Conservation (phyloP, 306 rosid species). For the Quercus alba region DNA sequence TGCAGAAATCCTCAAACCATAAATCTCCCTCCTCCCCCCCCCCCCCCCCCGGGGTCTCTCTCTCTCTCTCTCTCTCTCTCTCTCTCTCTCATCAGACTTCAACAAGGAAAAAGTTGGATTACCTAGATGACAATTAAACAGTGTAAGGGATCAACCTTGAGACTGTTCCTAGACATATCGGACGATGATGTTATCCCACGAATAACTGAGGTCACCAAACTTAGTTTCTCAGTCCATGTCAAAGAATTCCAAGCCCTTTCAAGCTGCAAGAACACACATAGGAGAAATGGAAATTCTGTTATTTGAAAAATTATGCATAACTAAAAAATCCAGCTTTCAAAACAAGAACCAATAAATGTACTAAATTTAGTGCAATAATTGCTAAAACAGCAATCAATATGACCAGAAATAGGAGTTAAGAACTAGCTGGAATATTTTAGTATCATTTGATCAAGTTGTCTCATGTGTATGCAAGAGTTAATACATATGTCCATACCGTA, state of each 20-base stretch:
- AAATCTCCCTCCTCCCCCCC: background rate
- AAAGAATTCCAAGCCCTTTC: slow-evolving; percentile 88
- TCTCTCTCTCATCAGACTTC: background rate
- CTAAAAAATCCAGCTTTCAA: slow-evolving; percentile 1
- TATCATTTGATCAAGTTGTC: background rate
- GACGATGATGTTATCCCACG: slow-evolving; percentile 70
- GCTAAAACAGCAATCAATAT: background rate
- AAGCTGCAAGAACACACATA: slow-evolving; percentile 51
- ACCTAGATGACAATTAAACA: slow-evolving; percentile 9
- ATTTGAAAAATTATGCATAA: background rate
- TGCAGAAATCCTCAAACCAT: background rate
- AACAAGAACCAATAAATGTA: background rate
- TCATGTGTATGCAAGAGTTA: slow-evolving; percentile 7
- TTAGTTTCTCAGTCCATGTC: slow-evolving; percentile 65
- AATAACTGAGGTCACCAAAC: slow-evolving; percentile 61
- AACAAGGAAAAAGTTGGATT: background rate
- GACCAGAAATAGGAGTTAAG: background rate
- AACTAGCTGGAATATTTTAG: background rate
- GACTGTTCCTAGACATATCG: slow-evolving; percentile 37
- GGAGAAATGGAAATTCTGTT: background rate
- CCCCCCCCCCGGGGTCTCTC: background rate
- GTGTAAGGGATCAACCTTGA: slow-evolving; percentile 52
- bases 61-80: background rate
- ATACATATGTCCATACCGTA: slow-evolving; percentile 57
- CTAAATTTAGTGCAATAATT: background rate